Conservation (phyloP, 306 rosid species). For the Pueraria montana region DNA sequence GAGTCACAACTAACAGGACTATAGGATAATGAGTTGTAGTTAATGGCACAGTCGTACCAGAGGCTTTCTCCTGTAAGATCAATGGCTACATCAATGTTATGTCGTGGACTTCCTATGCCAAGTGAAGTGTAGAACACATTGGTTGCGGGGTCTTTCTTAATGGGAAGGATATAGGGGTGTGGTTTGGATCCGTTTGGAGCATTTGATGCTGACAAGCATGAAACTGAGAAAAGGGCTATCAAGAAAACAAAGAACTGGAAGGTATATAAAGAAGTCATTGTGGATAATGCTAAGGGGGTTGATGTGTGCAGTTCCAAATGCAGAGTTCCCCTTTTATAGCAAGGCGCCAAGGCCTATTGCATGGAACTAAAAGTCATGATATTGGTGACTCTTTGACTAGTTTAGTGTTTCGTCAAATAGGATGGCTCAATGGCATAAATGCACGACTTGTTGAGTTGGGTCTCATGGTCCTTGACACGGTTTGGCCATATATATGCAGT, state of each 20-base stretch:
- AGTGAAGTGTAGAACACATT: conserved; percentile 49
- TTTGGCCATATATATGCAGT: neutral
- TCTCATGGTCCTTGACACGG: neutral
- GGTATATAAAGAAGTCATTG: conserved; percentile 1
- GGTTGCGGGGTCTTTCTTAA: conserved; percentile 53
- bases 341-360: neutral
- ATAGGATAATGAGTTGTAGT: conserved; percentile 51
- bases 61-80: conserved; percentile 54
- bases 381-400: neutral
- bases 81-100: conserved; percentile 38
- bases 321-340: neutral
- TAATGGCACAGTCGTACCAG: conserved; percentile 44
- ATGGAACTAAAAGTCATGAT: neutral
- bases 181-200: conserved; percentile 19
- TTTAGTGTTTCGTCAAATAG: neutral
- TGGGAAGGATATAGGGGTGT: conserved; percentile 45
- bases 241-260: conserved; percentile 11
- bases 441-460: neutral
- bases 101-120: conserved; percentile 55
- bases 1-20: conserved; percentile 34
- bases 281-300: neutral
- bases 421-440: neutral
- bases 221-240: conserved; percentile 29
- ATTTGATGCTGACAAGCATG: neutral
- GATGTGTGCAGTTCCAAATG: neutral